Percentiles rank a stretch among this genome's conserved stretches.
These are phyloP conservation scores for Lepidium africanum DNA, from an alignment of 345 rosid species.

Conservation along the genomic window DNA sequence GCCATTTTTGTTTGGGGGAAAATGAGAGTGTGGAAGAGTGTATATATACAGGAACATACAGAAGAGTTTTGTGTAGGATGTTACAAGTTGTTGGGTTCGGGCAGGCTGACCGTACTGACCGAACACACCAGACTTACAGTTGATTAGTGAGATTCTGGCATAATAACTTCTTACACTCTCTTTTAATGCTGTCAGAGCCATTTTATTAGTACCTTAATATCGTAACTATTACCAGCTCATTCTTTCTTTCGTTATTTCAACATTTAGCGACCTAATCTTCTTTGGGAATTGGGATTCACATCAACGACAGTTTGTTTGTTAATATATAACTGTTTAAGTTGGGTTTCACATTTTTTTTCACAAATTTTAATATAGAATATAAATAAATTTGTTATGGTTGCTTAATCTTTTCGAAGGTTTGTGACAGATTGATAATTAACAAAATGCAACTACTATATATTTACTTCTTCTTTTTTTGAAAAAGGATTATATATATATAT, in stretches of 20 bases:
- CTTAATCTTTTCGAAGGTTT: not conserved
- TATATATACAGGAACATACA: slow-evolving; percentile 6
- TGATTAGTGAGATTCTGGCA: slow-evolving; percentile 1
- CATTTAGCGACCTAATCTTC: not conserved
- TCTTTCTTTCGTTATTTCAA: not conserved
- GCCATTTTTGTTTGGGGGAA: slow-evolving; percentile 34
- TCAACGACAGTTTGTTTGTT: not conserved
- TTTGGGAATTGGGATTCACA: not conserved
- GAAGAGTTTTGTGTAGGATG: slow-evolving; percentile 9
- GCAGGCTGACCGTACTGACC: slow-evolving; percentile 21
- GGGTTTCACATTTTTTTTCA: not conserved
- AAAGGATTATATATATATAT: no score
- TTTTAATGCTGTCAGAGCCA: slow-evolving; percentile 10
- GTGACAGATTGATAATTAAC: not conserved
- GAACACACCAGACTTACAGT: slow-evolving; percentile 16
- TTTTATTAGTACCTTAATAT: slow-evolving; percentile 4
- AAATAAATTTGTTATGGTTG: not conserved
- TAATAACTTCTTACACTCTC: not conserved
- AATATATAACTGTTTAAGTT: not conserved
- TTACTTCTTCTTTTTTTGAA: no score
- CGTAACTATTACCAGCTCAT: slow-evolving; percentile 12
- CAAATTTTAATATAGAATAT: no score
- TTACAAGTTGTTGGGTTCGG: slow-evolving; percentile 28
- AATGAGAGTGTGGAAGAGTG: slow-evolving; percentile 22
- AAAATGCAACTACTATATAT: not conserved